Percentiles rank a stretch among this genome's conserved stretches.
These are phyloP conservation scores for Phytophthora brassicae DNA, from an alignment of 352 stramenopile species.

Conservation along the genomic window DNA sequence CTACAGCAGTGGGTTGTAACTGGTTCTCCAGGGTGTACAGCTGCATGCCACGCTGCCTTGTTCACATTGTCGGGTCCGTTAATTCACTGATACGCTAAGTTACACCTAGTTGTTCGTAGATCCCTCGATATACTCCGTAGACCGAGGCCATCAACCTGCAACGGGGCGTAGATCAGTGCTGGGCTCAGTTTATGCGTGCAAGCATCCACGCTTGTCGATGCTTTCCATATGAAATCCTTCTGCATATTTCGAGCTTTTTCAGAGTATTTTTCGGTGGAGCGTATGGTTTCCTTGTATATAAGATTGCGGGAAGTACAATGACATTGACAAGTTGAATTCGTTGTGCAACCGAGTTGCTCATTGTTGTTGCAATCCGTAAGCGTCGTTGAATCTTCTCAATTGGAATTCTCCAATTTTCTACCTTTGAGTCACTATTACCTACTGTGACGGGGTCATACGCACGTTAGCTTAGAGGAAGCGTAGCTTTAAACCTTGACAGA, in stretches of 20 bases:
- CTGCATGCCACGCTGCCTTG: neutral
- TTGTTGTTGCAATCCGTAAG: neutral
- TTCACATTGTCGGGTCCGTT: neutral
- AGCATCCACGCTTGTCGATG: neutral
- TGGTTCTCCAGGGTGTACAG: neutral
- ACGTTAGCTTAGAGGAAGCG: no score
- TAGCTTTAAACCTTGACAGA: no score
- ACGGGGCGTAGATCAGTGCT: neutral
- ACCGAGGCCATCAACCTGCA: neutral
- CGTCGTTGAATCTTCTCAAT: neutral
- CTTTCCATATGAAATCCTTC: neutral
- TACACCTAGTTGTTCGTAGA: neutral
- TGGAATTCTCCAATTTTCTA: conserved; percentile 3
- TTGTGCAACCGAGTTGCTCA: neutral
- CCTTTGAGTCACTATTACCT: neutral
- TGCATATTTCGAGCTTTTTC: neutral
- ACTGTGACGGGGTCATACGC: no score
- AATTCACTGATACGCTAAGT: neutral
- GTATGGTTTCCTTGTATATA: no score
- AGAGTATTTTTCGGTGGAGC: neutral
- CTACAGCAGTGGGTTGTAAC: neutral
- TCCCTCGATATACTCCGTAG: neutral
- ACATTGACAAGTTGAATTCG: no score
- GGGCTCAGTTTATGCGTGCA: neutral
- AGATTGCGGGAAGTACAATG: no score